A percentile compares a stretch with the other conserved stretches of the same genome.
Conservation (phyloP, 495 filamentous ascomycete genomes). For the Xylaria castorea region DNA sequence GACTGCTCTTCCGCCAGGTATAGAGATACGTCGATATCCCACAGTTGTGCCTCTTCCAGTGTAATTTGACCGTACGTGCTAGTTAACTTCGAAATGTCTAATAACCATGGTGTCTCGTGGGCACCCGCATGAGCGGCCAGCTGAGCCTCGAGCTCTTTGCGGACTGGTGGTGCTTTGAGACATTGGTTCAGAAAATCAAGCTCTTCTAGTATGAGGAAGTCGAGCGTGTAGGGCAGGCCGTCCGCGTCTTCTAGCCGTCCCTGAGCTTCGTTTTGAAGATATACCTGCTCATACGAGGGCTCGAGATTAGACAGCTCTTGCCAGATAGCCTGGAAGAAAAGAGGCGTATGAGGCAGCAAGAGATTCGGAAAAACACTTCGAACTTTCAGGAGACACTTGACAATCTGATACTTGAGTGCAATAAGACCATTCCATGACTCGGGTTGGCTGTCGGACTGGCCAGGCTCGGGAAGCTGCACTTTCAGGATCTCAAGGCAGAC, state of each 20-base stretch:
- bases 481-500: conserved; percentile 81
- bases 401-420: conserved; percentile 84
- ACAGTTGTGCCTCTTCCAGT: conserved; percentile 88
- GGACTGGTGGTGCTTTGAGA: conserved; percentile 81
- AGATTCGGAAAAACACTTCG: conserved; percentile 80
- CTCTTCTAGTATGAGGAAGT: conserved; percentile 90
- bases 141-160: conserved; percentile 80
- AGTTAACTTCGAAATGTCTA: conserved; percentile 82
- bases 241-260: conserved; percentile 89
- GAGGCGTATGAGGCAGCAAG: conserved; percentile 77
- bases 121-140: conserved; percentile 62
- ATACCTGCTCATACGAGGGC: conserved; percentile 75
- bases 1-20: conserved; percentile 95
- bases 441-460: conserved; percentile 46
- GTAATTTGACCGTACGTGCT: conserved; percentile 90
- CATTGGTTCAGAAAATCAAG: conserved; percentile 91
- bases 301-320: conserved; percentile 77
- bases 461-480: conserved; percentile 66
- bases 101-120: conserved; percentile 72
- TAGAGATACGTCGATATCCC: conserved; percentile 95
- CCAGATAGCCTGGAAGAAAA: conserved; percentile 86
- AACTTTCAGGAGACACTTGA: conserved; percentile 93
- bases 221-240: conserved; percentile 91
- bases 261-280: conserved; percentile 83
- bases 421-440: conserved; percentile 77